Evolutionary conservation across 257 asterid species (phyloP).

Genomic region (Jacaranda copaia): DNA sequence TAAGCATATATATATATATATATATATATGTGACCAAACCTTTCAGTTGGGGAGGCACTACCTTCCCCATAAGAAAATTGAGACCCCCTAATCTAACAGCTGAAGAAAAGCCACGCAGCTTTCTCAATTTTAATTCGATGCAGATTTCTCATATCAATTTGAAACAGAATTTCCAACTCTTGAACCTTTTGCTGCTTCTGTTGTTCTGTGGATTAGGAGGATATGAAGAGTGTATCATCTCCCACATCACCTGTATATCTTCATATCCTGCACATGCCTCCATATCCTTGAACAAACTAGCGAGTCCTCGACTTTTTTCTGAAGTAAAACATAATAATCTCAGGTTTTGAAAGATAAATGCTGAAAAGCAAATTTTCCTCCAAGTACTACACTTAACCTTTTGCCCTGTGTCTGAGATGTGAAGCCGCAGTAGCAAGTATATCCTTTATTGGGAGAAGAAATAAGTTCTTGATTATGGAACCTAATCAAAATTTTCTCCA

Average conservation of each 20-base stretch:
- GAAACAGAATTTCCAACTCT: slow-evolving; percentile 51
- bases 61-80: neutral
- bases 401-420: slow-evolving; percentile 45
- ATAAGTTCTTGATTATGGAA: slow-evolving; percentile 54
- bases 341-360: neutral
- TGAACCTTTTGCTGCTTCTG: slow-evolving; percentile 35
- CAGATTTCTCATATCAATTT: slow-evolving; percentile 33
- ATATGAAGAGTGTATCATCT: slow-evolving; percentile 58
- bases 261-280: slow-evolving; percentile 70
- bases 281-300: slow-evolving; percentile 58
- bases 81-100: neutral
- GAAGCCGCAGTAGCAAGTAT: slow-evolving; percentile 42
- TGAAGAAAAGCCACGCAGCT: neutral
- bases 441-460: slow-evolving; percentile 47
- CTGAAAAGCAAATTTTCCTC: neutral
- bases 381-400: slow-evolving; percentile 38
- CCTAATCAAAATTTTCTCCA: slow-evolving; percentile 48
- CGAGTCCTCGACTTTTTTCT: slow-evolving; percentile 55
- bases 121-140: neutral
- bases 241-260: slow-evolving; percentile 81
- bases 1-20: neutral
- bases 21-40: neutral
- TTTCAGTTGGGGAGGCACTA: neutral
- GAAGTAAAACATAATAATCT: slow-evolving; percentile 21
- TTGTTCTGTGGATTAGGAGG: slow-evolving; percentile 35